These are phyloP conservation scores for Aspergillus sergii DNA, from an alignment of 2,329 filamentous ascomycete species.

Conservation along the genomic window DNA sequence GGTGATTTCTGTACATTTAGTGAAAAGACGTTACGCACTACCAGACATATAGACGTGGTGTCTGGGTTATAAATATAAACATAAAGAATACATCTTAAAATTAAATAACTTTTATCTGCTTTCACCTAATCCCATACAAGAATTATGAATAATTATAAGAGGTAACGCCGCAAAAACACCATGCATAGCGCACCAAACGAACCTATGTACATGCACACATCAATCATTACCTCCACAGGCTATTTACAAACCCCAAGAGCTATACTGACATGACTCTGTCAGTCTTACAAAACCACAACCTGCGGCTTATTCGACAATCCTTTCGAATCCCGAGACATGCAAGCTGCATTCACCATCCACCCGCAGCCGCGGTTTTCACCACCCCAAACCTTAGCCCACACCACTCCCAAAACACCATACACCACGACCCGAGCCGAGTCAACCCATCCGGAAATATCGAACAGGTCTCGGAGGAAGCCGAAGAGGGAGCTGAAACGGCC, in stretches of 20 bases:
- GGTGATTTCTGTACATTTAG: slow-evolving; percentile 5
- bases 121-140: not conserved
- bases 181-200: not conserved
- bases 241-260: not conserved
- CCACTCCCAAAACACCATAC: slow-evolving; percentile 57
- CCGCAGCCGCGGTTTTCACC: slow-evolving; percentile 50
- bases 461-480: slow-evolving; percentile 39
- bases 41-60: not conserved
- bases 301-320: slow-evolving; percentile 40
- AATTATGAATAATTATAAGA: not conserved
- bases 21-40: not conserved
- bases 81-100: not conserved
- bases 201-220: slow-evolving; percentile 3
- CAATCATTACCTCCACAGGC: not conserved
- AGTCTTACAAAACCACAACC: slow-evolving; percentile 32
- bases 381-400: slow-evolving; percentile 64
- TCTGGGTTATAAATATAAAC: not conserved
- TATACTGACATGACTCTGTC: not conserved
- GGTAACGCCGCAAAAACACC: not conserved
- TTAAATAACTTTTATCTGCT: not conserved
- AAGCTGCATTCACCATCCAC: slow-evolving; percentile 63
- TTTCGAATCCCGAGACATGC: slow-evolving; percentile 43
- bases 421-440: slow-evolving; percentile 54
- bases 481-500: slow-evolving; percentile 26
- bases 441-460: slow-evolving; percentile 46